Evolutionary conservation across 306 rosid genomes (phyloP), one percentile per base, ranked within the genome.

Genomic region (Canavalia gladiata): DNA sequence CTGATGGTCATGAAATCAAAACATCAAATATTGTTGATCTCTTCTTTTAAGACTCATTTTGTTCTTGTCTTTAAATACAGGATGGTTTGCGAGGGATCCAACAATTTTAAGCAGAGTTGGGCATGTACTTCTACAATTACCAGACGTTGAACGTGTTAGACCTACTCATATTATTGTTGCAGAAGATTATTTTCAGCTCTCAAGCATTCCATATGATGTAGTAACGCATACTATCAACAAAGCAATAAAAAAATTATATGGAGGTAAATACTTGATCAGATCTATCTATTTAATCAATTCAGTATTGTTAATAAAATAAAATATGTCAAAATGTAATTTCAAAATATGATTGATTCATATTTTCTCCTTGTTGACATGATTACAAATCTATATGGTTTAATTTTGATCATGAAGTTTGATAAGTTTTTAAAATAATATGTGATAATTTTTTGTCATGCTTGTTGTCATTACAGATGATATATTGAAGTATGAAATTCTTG

Each of bases 1-100:
- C 0, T 50, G 30, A 7, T 73, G 54, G 73, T 46, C 50, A 52
- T 11, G 76, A 79, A 46, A 71, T 35, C 58, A 8, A 64, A 55
- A 56, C 39, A 49, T 56, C 50, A 33, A 11, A 30, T 56, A 33
- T 7, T 64, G 58, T 79, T 60, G 55, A 69, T 11, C 25, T 2
- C 37, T 54, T 69, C 25, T 18, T 47, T 76, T 67, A 9, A 37
- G n/a, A 11, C 12, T 56, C 49, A 55, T 39, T 85, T 83, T 70
- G 64, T 84, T 87, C 76, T 80, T 50, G 59, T 67, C 72, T 87
- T 89, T 72, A 64, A 30, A 52, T 84, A 46, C 88, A 95, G 99
- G 99, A 83, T 95, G 99, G 97, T 93, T 95, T 82, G 93, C 99
- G 30, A 88, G 96, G 92, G 90, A 93, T 84, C 92, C 94, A 9